These are phyloP conservation scores for Pseudopithomyces chartarum DNA, from an alignment of 2,329 filamentous ascomycete species.

Conservation along the genomic window DNA sequence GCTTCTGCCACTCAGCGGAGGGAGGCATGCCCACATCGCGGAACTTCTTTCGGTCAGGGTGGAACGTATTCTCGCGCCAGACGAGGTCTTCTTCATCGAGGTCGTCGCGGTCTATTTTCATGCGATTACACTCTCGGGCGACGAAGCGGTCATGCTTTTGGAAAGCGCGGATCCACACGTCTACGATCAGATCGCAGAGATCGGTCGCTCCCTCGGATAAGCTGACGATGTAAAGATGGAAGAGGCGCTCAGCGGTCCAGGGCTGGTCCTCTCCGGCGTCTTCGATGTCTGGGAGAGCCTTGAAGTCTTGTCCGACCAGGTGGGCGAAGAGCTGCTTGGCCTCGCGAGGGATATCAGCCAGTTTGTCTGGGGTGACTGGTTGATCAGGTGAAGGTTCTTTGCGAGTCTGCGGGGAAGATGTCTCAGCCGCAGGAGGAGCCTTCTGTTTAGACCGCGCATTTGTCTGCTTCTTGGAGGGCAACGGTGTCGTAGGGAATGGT, in stretches of 20 bases:
- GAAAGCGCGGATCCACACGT: constrained; percentile 42
- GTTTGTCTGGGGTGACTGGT: not conserved
- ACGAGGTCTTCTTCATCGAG: not conserved
- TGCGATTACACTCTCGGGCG: too few species aligned
- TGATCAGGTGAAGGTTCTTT: not conserved
- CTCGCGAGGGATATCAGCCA: not conserved
- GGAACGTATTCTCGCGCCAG: constrained; percentile 25
- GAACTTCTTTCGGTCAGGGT: constrained; percentile 8
- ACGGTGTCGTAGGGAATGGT: not conserved
- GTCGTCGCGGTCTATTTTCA: not conserved
- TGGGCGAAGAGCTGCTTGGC: constrained; percentile 7
- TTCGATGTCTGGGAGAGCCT: constrained; percentile 25
- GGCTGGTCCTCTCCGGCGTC: constrained; percentile 1
- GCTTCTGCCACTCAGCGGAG: constrained; percentile 13
- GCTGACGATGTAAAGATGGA: constrained; percentile 31
- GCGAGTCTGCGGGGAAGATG: not conserved
- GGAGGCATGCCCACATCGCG: not conserved
- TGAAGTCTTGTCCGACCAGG: constrained; percentile 6
- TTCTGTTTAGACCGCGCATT: not conserved
- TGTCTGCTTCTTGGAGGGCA: not conserved
- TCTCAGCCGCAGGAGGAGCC: not conserved
- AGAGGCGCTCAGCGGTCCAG: constrained; percentile 27
- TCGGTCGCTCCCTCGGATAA: constrained; percentile 20
- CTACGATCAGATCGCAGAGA: constrained; percentile 36
- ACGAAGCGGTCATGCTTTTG: constrained; percentile 18